Percentiles rank a stretch among this genome's conserved stretches.
Evolutionary conservation across 495 filamentous ascomycete species (phyloP).

Genomic region (Mytilinidion resinicola): DNA sequence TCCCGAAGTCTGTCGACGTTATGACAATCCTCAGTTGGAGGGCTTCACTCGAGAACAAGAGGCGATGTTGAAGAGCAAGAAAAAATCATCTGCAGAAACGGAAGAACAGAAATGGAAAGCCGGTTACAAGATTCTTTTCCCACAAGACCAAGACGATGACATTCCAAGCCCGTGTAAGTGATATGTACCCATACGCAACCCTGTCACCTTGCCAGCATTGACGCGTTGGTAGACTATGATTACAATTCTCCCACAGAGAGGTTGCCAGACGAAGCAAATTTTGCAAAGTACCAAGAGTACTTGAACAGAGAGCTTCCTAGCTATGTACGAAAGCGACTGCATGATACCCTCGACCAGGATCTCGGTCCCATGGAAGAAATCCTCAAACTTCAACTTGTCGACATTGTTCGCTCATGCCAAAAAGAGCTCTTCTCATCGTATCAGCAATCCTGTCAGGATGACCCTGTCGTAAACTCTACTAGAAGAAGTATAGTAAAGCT

Average conservation of each 20-base stretch:
- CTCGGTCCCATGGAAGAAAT: not conserved
- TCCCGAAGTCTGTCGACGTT: not conserved
- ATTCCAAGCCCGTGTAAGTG: constrained; percentile 15
- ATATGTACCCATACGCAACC: not conserved
- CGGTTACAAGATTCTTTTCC: constrained; percentile 12
- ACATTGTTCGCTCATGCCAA: not conserved
- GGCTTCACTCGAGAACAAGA: constrained; percentile 15
- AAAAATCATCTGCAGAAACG: not conserved
- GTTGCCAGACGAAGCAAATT: not conserved
- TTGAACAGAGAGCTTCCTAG: not conserved
- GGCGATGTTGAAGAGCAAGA: constrained; percentile 4
- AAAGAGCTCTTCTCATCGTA: not conserved
- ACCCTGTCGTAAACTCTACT: too few relatives aligned
- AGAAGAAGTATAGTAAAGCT: too few relatives aligned
- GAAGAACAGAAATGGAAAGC: constrained; percentile 14
- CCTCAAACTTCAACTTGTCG: not conserved
- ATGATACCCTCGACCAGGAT: not conserved
- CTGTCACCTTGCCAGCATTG: too few relatives aligned
- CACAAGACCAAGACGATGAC: not conserved
- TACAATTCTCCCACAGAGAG: not conserved
- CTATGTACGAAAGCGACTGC: not conserved
- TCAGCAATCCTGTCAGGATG: too few relatives aligned
- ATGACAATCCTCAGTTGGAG: not conserved
- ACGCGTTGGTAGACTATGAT: not conserved
- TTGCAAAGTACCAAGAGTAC: not conserved